phyloP scores from a whole-genome alignment of 306 rosid genomes.

The Citrullus amarus region DNA sequence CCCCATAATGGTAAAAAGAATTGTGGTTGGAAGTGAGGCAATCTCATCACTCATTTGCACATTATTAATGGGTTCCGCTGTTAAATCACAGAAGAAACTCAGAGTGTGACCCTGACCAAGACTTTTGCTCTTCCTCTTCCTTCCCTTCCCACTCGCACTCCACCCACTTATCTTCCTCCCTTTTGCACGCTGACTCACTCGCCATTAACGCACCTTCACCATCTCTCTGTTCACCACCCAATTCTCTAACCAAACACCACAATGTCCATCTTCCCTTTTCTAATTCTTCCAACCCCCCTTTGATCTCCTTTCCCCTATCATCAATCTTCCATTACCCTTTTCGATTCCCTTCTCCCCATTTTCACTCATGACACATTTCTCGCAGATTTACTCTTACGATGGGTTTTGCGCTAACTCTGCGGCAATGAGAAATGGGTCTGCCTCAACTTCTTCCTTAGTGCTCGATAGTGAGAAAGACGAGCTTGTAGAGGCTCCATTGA shows the following conservation, averaged over 20 bases:
- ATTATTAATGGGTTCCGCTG: slow-evolving; percentile 1
- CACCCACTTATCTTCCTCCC: not conserved
- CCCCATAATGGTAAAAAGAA: not conserved
- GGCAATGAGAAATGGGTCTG: slow-evolving; percentile 24
- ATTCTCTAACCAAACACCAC: not conserved
- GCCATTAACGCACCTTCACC: not conserved
- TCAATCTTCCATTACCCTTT: not conserved
- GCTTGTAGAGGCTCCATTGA: slow-evolving; percentile 49
- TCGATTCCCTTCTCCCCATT: not conserved
- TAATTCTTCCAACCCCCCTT: not conserved
- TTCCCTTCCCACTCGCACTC: not conserved
- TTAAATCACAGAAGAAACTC: not conserved
- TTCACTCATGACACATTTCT: not conserved
- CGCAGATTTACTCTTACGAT: slow-evolving; percentile 15
- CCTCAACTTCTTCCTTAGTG: slow-evolving; percentile 43
- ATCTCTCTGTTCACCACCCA: slow-evolving; percentile 5
- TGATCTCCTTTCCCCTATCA: not conserved
- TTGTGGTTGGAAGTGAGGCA: not conserved
- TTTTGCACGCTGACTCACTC: slow-evolving; percentile 8
- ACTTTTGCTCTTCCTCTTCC: not conserved
- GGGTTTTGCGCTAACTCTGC: slow-evolving; percentile 24
- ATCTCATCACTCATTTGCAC: not conserved
- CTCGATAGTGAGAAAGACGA: slow-evolving; percentile 44
- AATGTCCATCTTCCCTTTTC: not conserved
- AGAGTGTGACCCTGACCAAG: not conserved